A percentile compares a stretch with the other conserved stretches of the same genome.
Conservation (phyloP, 768 basidiomycete species). For the Podaxis mareebaensis region DNA sequence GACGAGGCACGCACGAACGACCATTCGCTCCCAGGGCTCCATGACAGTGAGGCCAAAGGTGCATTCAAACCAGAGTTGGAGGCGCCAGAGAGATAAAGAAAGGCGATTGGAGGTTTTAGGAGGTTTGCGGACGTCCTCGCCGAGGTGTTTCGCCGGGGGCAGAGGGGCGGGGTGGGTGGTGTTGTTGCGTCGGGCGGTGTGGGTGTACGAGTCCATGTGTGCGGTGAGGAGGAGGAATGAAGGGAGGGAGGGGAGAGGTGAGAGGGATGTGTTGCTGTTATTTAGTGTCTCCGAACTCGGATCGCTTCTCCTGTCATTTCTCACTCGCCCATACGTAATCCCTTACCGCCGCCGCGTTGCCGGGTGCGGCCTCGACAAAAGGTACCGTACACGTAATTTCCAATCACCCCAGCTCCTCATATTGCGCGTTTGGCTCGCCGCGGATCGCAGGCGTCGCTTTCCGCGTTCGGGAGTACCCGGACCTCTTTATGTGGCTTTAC, state of each 20-base stretch:
- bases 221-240: background rate
- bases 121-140: conserved; percentile 14
- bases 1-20: conserved; percentile 34
- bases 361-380: background rate
- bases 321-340: background rate
- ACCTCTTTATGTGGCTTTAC: too few species aligned
- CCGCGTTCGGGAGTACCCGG: too few species aligned
- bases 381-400: background rate
- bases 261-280: background rate
- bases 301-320: conserved; percentile 1
- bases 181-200: background rate
- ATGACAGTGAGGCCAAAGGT: conserved; percentile 54
- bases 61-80: conserved; percentile 53
- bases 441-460: too few species aligned
- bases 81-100: conserved; percentile 42
- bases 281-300: conserved; percentile 3
- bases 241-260: background rate
- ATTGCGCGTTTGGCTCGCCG: too few species aligned
- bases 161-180: background rate
- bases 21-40: conserved; percentile 54
- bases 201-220: conserved; percentile 1
- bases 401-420: background rate
- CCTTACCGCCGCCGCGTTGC: background rate
- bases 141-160: conserved; percentile 5
- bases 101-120: conserved; percentile 1